phyloP scores from a whole-genome alignment of 495 filamentous ascomycete genomes.

The Lindgomyces ingoldianus region DNA sequence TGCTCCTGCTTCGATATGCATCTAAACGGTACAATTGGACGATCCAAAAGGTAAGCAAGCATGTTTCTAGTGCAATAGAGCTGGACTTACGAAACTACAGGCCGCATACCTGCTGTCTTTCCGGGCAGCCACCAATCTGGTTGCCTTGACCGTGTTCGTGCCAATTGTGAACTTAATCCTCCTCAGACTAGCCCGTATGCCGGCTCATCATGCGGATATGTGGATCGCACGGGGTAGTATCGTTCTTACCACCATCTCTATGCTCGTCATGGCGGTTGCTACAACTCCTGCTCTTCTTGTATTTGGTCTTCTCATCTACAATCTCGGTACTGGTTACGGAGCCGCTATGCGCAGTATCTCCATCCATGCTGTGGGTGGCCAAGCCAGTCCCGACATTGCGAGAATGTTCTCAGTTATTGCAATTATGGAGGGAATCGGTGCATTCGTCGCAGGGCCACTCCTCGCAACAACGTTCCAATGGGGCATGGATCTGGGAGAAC shows the following conservation, averaged over 20 bases:
- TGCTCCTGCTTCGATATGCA: slow-evolving; percentile 48
- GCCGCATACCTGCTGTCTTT: slow-evolving; percentile 49
- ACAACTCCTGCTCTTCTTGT: slow-evolving; percentile 44
- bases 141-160: slow-evolving; percentile 43
- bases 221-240: slow-evolving; percentile 43
- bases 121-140: slow-evolving; percentile 44
- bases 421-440: slow-evolving; percentile 43
- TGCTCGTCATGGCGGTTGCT: slow-evolving; percentile 42
- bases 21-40: slow-evolving; percentile 51
- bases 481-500: slow-evolving; percentile 47
- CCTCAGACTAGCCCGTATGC: slow-evolving; percentile 39
- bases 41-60: slow-evolving; percentile 42
- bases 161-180: slow-evolving; percentile 38
- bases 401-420: slow-evolving; percentile 43
- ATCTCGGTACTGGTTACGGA: slow-evolving; percentile 43
- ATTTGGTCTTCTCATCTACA: slow-evolving; percentile 41
- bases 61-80: no score
- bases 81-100: slow-evolving; percentile 27
- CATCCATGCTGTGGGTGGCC: slow-evolving; percentile 45
- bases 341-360: slow-evolving; percentile 45
- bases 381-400: slow-evolving; percentile 43
- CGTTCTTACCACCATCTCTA: slow-evolving; percentile 41
- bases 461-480: slow-evolving; percentile 46
- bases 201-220: slow-evolving; percentile 43
- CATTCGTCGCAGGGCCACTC: slow-evolving; percentile 44